A percentile compares a stretch with the other conserved stretches of the same genome.
Evolutionary conservation across 139 green algal genomes (phyloP).

Genomic region (Gonium pectorale): DNA sequence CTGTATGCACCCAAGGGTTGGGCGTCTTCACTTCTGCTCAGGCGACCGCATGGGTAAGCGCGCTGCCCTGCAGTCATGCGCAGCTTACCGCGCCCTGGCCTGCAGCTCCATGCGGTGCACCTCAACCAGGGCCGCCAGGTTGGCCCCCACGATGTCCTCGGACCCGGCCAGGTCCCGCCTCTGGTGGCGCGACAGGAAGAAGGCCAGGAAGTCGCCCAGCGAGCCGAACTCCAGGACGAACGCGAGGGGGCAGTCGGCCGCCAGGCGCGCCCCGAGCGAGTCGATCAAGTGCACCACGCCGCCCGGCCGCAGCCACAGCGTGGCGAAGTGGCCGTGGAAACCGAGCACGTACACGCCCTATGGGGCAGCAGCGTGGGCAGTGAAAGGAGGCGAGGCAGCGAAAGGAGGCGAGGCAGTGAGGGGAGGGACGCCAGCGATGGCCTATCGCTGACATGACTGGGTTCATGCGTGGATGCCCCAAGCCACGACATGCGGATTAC

Average conservation of each 20-base stretch:
- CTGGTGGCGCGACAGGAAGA: slow-evolving; percentile 26
- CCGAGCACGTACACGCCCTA: slow-evolving; percentile 44
- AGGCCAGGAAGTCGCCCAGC: slow-evolving; percentile 2
- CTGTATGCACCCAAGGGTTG: no score
- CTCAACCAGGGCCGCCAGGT: slow-evolving; percentile 34
- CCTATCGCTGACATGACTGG: no score
- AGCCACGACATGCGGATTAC: no score
- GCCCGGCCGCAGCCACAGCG: slow-evolving; percentile 37
- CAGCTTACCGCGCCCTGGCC: background rate
- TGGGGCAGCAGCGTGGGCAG: background rate
- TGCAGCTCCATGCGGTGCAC: slow-evolving; percentile 24
- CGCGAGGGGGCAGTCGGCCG: slow-evolving; percentile 31
- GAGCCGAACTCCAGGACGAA: slow-evolving; percentile 31
- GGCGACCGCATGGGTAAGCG: no score
- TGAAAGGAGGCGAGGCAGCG: background rate
- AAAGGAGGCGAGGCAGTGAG: background rate
- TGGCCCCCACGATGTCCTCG: slow-evolving; percentile 22
- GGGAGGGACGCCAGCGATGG: background rate
- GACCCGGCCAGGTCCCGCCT: background rate
- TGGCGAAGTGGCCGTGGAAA: slow-evolving; percentile 34
- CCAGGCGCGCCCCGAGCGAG: slow-evolving; percentile 20
- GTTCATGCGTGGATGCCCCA: no score
- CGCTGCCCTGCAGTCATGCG: no score
- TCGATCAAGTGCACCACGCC: slow-evolving; percentile 24
- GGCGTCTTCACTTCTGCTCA: no score